Percentiles rank a stretch among this genome's conserved stretches.
Evolutionary conservation across 2,329 filamentous ascomycete genomes (phyloP).

Genomic region (Coniochaeta ligniaria): DNA sequence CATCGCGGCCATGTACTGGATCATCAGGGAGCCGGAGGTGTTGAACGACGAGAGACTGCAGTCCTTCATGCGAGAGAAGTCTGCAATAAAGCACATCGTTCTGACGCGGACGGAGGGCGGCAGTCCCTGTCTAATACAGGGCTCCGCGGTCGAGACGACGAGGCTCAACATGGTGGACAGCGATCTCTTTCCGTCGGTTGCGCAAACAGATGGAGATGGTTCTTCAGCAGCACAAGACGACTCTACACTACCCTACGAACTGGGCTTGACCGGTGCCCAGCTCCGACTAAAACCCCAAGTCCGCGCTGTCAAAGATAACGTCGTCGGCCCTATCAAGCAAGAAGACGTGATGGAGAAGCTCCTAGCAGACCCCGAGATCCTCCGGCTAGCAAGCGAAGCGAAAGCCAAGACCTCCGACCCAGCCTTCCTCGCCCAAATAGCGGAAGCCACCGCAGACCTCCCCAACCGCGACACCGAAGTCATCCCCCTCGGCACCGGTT

Average conservation of each 20-base stretch:
- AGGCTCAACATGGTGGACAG: slow-evolving; percentile 67
- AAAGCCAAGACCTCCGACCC: slow-evolving; percentile 30
- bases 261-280: slow-evolving; percentile 35
- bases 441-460: slow-evolving; percentile 53
- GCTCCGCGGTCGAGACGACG: slow-evolving; percentile 57
- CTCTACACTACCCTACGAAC: slow-evolving; percentile 20
- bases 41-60: slow-evolving; percentile 54
- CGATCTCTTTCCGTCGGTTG: slow-evolving; percentile 52
- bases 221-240: background rate
- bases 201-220: slow-evolving; percentile 4
- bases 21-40: slow-evolving; percentile 60
- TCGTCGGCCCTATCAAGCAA: slow-evolving; percentile 42
- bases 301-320: slow-evolving; percentile 35
- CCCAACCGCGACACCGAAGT: slow-evolving; percentile 74
- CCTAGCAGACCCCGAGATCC: slow-evolving; percentile 26
- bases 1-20: slow-evolving; percentile 70
- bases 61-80: slow-evolving; percentile 60
- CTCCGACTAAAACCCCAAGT: slow-evolving; percentile 40
- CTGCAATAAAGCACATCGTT: slow-evolving; percentile 64
- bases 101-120: slow-evolving; percentile 67
- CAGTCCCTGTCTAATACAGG: slow-evolving; percentile 67
- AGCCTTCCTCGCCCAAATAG: slow-evolving; percentile 40
- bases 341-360: slow-evolving; percentile 31
- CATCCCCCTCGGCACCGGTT: slow-evolving; percentile 84
- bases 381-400: slow-evolving; percentile 44